Percentiles rank a stretch among this genome's conserved stretches.
Conservation (phyloP, 2,329 filamentous ascomycete species). For the Colletotrichum tanaceti region DNA sequence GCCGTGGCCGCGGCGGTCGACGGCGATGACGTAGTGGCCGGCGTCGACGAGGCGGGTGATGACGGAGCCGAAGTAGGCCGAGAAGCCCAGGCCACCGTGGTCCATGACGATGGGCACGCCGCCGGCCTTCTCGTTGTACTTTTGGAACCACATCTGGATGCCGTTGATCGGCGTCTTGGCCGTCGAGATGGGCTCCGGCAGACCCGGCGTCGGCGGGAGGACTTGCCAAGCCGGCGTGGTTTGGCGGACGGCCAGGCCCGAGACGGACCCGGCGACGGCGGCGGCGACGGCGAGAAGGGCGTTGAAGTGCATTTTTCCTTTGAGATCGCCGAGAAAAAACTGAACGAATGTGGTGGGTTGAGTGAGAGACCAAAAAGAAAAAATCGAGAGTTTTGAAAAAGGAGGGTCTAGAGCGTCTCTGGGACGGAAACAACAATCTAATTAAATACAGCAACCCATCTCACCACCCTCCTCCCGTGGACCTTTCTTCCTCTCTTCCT, state of each 20-base stretch:
- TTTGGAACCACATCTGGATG: conserved; percentile 55
- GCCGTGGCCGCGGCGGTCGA: conserved; percentile 56
- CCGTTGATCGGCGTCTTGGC: conserved; percentile 49
- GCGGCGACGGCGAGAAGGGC: conserved; percentile 20
- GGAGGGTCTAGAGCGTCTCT: too few species aligned
- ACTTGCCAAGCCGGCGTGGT: conserved; percentile 48
- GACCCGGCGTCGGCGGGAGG: conserved; percentile 52
- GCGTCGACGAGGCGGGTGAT: conserved; percentile 49
- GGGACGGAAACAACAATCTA: neutral
- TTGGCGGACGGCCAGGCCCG: conserved; percentile 44
- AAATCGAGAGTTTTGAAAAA: too few species aligned
- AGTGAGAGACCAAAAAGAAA: neutral
- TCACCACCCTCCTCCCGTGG: neutral
- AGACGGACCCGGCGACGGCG: conserved; percentile 29
- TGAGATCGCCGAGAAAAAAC: neutral
- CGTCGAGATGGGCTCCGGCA: conserved; percentile 51
- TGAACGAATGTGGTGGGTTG: neutral
- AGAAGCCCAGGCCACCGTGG: conserved; percentile 56
- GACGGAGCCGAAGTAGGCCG: conserved; percentile 54
- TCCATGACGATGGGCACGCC: conserved; percentile 53
- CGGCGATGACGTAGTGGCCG: conserved; percentile 53
- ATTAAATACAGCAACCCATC: conserved; percentile 23
- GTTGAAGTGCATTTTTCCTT: conserved; percentile 27
- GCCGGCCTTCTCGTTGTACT: conserved; percentile 52
- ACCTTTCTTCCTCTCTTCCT: neutral